Conservation (phyloP, 352 stramenopile genomes). For the Phytophthora syringae region DNA sequence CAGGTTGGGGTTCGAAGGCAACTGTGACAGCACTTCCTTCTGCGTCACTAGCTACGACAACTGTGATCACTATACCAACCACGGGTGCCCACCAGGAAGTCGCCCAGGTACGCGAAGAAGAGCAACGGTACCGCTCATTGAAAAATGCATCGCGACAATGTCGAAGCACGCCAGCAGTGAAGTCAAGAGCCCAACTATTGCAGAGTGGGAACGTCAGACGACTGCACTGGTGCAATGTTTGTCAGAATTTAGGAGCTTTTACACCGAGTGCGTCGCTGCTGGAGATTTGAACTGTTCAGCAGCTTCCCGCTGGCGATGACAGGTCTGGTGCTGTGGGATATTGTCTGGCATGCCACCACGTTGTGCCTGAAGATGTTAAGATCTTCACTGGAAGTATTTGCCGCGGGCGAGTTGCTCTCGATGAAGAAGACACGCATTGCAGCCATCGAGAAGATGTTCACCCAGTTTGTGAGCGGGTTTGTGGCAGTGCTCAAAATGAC, state of each 20-base stretch:
- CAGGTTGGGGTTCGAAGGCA: constrained; percentile 7
- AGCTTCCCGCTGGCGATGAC: constrained; percentile 10
- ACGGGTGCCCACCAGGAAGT: constrained; percentile 3
- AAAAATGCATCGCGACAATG: constrained; percentile 28
- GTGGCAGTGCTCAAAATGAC: constrained; percentile 15
- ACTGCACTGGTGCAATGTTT: constrained; percentile 17
- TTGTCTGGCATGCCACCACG: constrained; percentile 37
- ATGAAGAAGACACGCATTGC: constrained; percentile 16
- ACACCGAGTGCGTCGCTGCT: constrained; percentile 8
- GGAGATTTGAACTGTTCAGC: constrained; percentile 9
- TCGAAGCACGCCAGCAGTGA: constrained; percentile 4
- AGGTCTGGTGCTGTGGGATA: constrained; percentile 41
- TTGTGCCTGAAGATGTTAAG: constrained; percentile 32
- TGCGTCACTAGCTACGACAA: neutral
- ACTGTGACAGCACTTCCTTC: constrained; percentile 2
- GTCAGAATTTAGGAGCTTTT: constrained; percentile 14
- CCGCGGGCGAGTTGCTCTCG: constrained; percentile 14
- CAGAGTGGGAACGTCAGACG: constrained; percentile 24
- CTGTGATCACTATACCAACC: neutral
- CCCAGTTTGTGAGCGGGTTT: constrained; percentile 8
- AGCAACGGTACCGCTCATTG: constrained; percentile 18
- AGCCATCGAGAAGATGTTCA: constrained; percentile 12
- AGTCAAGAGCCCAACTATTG: constrained; percentile 9
- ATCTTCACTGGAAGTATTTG: constrained; percentile 21
- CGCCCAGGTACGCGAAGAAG: neutral